These are phyloP conservation scores for Oehlia diaphana DNA, from an alignment of 192 early-diverging fungal species.

Conservation along the genomic window DNA sequence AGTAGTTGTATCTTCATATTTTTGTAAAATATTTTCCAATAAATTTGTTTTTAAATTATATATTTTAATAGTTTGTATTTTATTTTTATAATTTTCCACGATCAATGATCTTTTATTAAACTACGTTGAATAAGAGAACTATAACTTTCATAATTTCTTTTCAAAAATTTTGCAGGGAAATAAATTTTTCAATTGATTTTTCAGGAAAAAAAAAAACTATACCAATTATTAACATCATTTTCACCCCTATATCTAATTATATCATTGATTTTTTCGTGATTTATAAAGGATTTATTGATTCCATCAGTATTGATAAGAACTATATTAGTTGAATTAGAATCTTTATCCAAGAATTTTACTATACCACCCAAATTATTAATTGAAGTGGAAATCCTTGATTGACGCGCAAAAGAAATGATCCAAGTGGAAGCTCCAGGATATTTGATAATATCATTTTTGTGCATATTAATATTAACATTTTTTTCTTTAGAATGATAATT, in stretches of 20 bases:
- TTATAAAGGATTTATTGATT: neutral
- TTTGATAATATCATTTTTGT: no score
- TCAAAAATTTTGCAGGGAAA: no score
- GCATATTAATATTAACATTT: no score
- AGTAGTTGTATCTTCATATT: neutral
- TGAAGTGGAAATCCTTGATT: neutral
- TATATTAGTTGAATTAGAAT: neutral
- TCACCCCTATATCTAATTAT: neutral
- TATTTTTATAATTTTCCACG: neutral
- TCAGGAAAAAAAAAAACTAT: neutral
- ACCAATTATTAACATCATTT: neutral
- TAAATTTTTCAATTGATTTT: neutral
- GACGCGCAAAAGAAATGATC: neutral
- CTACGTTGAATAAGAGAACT: neutral
- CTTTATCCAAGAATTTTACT: neutral
- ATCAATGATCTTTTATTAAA: neutral
- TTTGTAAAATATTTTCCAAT: neutral
- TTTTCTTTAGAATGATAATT: no score
- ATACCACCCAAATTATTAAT: neutral
- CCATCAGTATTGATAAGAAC: neutral
- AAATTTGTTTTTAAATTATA: neutral
- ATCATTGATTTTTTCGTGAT: neutral
- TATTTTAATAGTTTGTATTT: neutral
- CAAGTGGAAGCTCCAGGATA: neutral
- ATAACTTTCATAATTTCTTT: no score